These are phyloP conservation scores for Geoglossum glabrum DNA, from an alignment of 495 filamentous ascomycete genomes.

Conservation along the genomic window DNA sequence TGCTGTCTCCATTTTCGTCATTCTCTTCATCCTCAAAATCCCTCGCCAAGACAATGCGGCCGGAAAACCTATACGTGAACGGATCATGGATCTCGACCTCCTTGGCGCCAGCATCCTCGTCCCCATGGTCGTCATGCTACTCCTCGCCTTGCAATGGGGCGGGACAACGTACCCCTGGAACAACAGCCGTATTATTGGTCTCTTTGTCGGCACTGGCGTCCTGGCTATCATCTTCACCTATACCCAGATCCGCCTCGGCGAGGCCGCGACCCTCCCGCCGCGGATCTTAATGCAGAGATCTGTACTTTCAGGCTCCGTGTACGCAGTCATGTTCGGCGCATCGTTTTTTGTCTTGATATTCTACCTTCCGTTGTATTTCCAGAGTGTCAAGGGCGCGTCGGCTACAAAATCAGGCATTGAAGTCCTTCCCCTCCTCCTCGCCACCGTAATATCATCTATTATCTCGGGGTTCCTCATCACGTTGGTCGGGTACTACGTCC, in stretches of 20 bases:
- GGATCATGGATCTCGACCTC: slow-evolving; percentile 18
- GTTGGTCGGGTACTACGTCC: slow-evolving; percentile 5
- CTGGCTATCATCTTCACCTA: slow-evolving; percentile 22
- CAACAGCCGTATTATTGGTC: slow-evolving; percentile 29
- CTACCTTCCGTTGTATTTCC: slow-evolving; percentile 59
- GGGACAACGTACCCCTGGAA: slow-evolving; percentile 35
- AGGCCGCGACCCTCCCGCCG: slow-evolving; percentile 3
- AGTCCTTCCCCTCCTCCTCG: slow-evolving; percentile 33
- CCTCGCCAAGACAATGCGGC: slow-evolving; percentile 8
- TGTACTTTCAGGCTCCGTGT: not conserved
- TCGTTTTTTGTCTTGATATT: slow-evolving; percentile 22
- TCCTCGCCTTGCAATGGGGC: slow-evolving; percentile 42
- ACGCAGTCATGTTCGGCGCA: slow-evolving; percentile 5
- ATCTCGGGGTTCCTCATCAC: not conserved
- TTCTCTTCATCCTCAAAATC: slow-evolving; percentile 18
- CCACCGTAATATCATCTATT: not conserved
- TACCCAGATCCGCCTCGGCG: not conserved
- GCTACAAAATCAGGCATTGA: slow-evolving; percentile 37
- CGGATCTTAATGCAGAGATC: slow-evolving; percentile 4
- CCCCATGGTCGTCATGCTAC: slow-evolving; percentile 28
- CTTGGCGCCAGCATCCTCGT: slow-evolving; percentile 26
- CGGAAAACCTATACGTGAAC: slow-evolving; percentile 6
- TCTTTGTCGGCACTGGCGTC: slow-evolving; percentile 28
- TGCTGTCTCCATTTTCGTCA: slow-evolving; percentile 18
- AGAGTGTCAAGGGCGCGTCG: slow-evolving; percentile 39